Conservation (phyloP, 352 stramenopile genomes). For the Phytophthora agathidicida region DNA sequence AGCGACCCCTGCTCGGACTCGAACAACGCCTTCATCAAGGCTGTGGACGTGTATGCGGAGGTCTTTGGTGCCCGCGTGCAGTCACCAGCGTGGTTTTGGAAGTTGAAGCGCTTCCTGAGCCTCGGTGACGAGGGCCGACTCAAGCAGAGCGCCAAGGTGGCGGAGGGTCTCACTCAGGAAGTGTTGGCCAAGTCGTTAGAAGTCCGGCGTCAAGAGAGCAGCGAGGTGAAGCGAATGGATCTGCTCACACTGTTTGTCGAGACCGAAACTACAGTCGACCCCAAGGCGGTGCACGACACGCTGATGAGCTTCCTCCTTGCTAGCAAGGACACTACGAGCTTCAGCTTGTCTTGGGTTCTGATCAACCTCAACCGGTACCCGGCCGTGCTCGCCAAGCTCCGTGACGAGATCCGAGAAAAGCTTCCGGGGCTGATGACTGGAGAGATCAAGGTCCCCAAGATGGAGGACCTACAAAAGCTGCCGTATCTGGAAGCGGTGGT, state of each 20-base stretch:
- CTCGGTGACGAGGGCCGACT: constrained; percentile 26
- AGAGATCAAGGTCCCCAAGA: constrained; percentile 28
- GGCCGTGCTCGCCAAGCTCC: constrained; percentile 42
- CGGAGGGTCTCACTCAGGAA: constrained; percentile 39
- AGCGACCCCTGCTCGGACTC: constrained; percentile 19
- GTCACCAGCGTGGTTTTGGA: constrained; percentile 38
- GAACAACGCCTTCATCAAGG: constrained; percentile 39
- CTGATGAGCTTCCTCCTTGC: constrained; percentile 70
- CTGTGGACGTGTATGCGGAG: constrained; percentile 42
- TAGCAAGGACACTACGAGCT: constrained; percentile 60
- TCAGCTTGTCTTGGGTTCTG: constrained; percentile 59
- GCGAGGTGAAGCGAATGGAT: constrained; percentile 24
- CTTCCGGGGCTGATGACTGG: constrained; percentile 34
- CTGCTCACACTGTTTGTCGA: constrained; percentile 45
- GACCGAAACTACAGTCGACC: constrained; percentile 25
- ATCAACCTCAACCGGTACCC: constrained; percentile 65
- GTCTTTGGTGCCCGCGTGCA: constrained; percentile 36
- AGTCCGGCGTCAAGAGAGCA: constrained; percentile 7
- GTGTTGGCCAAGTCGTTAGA: constrained; percentile 45
- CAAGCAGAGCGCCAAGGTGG: constrained; percentile 24
- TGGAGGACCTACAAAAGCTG: constrained; percentile 55
- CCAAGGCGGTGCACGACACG: constrained; percentile 55
- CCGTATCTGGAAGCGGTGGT: constrained; percentile 69
- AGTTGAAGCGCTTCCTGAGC: constrained; percentile 33
- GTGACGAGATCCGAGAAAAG: constrained; percentile 35